Evolutionary conservation across 2,329 filamentous ascomycete genomes (phyloP), one percentile per base, ranked within the genome.

Genomic region (Colletotrichum nymphaeae): DNA sequence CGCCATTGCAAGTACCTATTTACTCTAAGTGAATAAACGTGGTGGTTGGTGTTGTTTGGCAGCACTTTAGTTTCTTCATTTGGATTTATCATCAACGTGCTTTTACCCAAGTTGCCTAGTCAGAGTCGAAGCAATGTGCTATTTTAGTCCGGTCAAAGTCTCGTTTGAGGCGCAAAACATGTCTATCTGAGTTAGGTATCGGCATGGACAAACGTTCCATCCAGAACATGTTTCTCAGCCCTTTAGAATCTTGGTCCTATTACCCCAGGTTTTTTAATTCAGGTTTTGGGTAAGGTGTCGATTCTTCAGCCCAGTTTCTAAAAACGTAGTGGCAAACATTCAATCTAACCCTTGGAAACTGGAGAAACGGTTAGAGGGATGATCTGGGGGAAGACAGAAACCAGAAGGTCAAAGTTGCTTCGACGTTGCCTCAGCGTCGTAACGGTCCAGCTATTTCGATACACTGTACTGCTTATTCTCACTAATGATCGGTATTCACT

Each of bases 291-390:
- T 49, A 49, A 49, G 19, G 42, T 22, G 19, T 49, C 42, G 19
- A 49, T 49, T 66, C 63, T 28, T 67, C 59, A 52, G 32, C 22
- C 59, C 26, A 52, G 12, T 63, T 63, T 63, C 35, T 58, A 68
- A 53, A 63, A 52, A 19, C 19, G 58, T 37, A 37, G 70, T 73
- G 70, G 66, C 53, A 69, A 73, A 65, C 52, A 64, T 46, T 16
- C 53, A 59, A 69, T 55, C 14, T 60, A 69, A 30, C 5, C 9
- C 37, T 35, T 46, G 53, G 70, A 46, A 24, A 35, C 37, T 11
- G n/a, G 55, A 26, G 70, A 72, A 72, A 63, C 59, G 42, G 46
- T 9, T 69, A 58, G 24, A 58, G 28, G 30, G 52, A 26, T 24
- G 19, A 16, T 30, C 11, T 2, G 24, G 24, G 26, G 37, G 42